Conservation (phyloP, 2,329 filamentous ascomycete species). For the Phaeosphaeriaceae sp. region DNA sequence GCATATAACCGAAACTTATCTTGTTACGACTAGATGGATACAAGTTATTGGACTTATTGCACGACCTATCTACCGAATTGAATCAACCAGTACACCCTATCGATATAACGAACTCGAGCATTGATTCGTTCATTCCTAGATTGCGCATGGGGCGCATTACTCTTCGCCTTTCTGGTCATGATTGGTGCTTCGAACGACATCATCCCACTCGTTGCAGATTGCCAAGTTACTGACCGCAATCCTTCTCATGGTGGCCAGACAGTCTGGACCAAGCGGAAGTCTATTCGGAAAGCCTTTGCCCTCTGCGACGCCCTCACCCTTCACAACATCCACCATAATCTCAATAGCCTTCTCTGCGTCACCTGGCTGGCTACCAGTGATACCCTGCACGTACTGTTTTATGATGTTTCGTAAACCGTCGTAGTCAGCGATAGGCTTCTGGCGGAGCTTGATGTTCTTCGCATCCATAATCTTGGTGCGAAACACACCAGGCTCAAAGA, state of each 20-base stretch:
- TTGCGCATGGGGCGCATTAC: no score
- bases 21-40: no score
- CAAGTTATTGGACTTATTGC: no score
- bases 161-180: neutral
- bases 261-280: neutral
- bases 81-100: no score
- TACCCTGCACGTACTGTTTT: neutral
- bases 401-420: neutral
- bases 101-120: no score
- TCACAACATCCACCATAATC: constrained; percentile 8
- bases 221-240: neutral
- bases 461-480: constrained; percentile 34
- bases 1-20: no score
- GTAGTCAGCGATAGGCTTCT: neutral
- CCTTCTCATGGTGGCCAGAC: neutral
- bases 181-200: neutral
- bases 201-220: neutral
- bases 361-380: constrained; percentile 4
- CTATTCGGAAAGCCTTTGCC: neutral
- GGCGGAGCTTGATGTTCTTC: neutral
- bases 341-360: constrained; percentile 5
- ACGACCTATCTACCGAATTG: no score
- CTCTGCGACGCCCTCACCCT: constrained; percentile 5
- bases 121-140: no score
- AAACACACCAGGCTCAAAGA: constrained; percentile 50